These are phyloP conservation scores for Thecaphora thlaspeos DNA, from an alignment of 1,284 basidiomycete species.

Conservation along the genomic window DNA sequence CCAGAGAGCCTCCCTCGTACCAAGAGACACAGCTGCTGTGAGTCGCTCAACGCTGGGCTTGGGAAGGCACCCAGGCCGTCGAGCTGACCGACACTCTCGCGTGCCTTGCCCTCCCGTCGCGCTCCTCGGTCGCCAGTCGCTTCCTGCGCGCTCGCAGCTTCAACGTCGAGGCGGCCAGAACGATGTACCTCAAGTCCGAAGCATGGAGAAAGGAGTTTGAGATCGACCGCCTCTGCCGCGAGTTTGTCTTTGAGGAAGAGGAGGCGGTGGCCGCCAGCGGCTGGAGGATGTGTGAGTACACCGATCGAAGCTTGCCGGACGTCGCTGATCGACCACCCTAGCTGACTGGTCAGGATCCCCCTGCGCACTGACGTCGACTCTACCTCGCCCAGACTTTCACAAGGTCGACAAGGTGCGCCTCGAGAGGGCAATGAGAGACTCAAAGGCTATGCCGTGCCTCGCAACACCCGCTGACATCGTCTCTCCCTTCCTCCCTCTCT, in stretches of 20 bases:
- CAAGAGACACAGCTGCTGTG: conserved; percentile 37
- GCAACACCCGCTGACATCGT: too few species aligned
- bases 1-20: conserved; percentile 20
- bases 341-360: too few species aligned
- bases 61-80: too few species aligned
- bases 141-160: conserved; percentile 52
- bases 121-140: conserved; percentile 6
- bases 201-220: conserved; percentile 47
- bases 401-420: conserved; percentile 29
- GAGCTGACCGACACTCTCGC: too few species aligned
- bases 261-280: conserved; percentile 44
- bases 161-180: conserved; percentile 33
- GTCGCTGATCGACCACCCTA: background rate
- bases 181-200: conserved; percentile 49
- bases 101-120: background rate
- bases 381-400: conserved; percentile 38
- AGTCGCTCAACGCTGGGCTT: too few species aligned
- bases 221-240: conserved; percentile 31
- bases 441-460: too few species aligned
- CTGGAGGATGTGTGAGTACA: conserved; percentile 47
- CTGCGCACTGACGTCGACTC: too few species aligned
- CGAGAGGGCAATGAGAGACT: too few species aligned
- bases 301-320: background rate
- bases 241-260: conserved; percentile 45
- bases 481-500: background rate